Percentiles rank a stretch among this genome's conserved stretches.
phyloP scores from a whole-genome alignment of 2,329 filamentous ascomycete species.

The Calonectria hawksworthii region DNA sequence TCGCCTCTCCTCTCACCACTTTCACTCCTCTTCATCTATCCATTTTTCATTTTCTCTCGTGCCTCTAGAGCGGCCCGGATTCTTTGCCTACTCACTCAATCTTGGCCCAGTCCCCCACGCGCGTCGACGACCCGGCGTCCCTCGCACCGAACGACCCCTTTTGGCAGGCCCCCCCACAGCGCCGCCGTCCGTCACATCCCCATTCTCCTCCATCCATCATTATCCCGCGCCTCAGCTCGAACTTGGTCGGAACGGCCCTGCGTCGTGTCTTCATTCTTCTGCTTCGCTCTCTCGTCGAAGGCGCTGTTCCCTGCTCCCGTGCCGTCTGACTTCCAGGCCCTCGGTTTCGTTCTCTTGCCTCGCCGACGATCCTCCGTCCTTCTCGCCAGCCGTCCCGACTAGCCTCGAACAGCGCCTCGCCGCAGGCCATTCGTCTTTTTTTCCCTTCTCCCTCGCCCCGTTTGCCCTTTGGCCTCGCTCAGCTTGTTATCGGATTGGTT shows the following conservation, averaged over 20 bases:
- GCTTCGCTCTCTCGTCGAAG: constrained; percentile 31
- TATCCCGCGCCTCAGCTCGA: constrained; percentile 43
- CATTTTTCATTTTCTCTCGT: constrained; percentile 39
- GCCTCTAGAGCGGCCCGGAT: constrained; percentile 31
- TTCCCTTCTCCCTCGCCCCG: constrained; percentile 23
- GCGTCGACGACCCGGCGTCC: constrained; percentile 44
- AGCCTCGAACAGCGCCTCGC: constrained; percentile 43
- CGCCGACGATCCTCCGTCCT: constrained; percentile 38
- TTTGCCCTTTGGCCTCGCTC: background rate
- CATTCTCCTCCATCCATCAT: constrained; percentile 47
- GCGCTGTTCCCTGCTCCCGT: constrained; percentile 38
- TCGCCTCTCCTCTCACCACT: constrained; percentile 32
- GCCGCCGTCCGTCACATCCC: constrained; percentile 43
- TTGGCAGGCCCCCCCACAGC: constrained; percentile 46
- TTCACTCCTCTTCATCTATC: constrained; percentile 31
- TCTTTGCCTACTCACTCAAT: constrained; percentile 35
- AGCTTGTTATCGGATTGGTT: constrained; percentile 34
- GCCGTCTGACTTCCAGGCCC: constrained; percentile 34
- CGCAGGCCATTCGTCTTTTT: constrained; percentile 39
- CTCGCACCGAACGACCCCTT: constrained; percentile 49
- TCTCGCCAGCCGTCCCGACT: constrained; percentile 37
- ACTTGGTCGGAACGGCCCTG: constrained; percentile 26
- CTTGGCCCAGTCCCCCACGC: constrained; percentile 36
- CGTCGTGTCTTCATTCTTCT: constrained; percentile 26
- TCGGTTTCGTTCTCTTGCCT: constrained; percentile 32